Evolutionary conservation across 257 asterid genomes (phyloP).

Genomic region (Verbena officinalis): DNA sequence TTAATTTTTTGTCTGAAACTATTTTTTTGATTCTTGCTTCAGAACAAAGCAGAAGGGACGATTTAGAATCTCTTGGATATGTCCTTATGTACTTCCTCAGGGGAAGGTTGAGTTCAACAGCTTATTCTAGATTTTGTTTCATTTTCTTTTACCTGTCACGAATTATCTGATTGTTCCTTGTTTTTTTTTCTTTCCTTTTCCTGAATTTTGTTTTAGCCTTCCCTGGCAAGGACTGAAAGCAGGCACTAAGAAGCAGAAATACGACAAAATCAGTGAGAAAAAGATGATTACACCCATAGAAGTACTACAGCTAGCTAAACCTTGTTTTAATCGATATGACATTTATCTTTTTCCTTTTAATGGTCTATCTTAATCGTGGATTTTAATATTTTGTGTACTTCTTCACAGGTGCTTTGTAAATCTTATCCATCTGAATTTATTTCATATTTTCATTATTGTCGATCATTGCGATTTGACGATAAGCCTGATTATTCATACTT

Average conservation of each 20-base stretch:
- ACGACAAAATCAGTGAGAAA: conserved; percentile 88
- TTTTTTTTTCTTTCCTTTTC: neutral
- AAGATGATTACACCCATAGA: conserved; percentile 84
- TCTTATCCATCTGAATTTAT: conserved; percentile 76
- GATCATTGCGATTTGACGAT: conserved; percentile 85
- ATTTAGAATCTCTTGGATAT: conserved; percentile 87
- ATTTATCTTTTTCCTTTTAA: no score
- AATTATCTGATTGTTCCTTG: conserved; percentile 17
- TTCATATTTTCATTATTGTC: conserved; percentile 85
- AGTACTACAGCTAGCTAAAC: conserved; percentile 43
- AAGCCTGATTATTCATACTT: conserved; percentile 92
- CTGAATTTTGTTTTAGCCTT: conserved; percentile 48
- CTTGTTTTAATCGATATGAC: neutral
- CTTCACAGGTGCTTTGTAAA: conserved; percentile 75
- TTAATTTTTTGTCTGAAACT: neutral
- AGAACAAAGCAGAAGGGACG: conserved; percentile 95
- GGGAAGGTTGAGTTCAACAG: conserved; percentile 60
- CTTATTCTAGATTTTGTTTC: neutral
- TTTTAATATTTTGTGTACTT: conserved; percentile 5
- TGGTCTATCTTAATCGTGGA: neutral
- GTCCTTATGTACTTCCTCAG: conserved; percentile 87
- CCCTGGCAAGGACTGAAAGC: conserved; percentile 96
- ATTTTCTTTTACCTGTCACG: neutral
- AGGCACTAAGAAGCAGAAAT: conserved; percentile 87
- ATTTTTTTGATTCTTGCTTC: conserved; percentile 33